phyloP scores from a whole-genome alignment of 2,329 filamentous ascomycete genomes.

The Colletotrichum ledebouriae region DNA sequence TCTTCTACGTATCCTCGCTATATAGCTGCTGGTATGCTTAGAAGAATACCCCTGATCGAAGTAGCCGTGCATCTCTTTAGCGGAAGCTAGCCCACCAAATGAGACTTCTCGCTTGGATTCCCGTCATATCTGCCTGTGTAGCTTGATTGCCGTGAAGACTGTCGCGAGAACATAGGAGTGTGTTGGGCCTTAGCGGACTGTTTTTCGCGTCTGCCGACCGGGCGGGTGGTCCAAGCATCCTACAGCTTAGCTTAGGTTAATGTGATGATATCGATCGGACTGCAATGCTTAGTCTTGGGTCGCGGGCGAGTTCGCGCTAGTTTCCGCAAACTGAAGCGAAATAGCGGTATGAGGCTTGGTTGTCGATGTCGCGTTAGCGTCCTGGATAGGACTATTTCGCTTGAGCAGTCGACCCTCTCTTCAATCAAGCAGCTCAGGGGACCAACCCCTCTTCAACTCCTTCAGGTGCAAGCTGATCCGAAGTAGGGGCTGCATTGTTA shows the following conservation, averaged over 20 bases:
- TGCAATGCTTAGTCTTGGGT: background rate
- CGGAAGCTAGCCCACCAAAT: background rate
- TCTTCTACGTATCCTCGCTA: no score
- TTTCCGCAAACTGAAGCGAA: background rate
- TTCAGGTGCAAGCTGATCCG: background rate
- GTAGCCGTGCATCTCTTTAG: background rate
- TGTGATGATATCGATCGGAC: background rate
- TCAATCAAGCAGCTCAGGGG: conserved; percentile 3
- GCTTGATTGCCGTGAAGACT: background rate
- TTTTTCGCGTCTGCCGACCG: background rate
- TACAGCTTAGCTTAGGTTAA: background rate
- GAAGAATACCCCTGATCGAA: background rate
- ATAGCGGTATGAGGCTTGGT: background rate
- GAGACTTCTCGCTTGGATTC: background rate
- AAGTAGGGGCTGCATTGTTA: background rate
- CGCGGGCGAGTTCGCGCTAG: background rate
- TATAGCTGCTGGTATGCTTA: background rate
- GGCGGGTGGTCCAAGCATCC: background rate
- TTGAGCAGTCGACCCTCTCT: background rate
- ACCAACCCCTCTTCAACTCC: conserved; percentile 3
- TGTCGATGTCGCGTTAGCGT: background rate
- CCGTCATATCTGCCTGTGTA: background rate
- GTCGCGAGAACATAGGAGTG: background rate
- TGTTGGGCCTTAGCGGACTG: background rate
- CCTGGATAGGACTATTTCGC: background rate